A percentile compares a stretch with the other conserved stretches of the same genome.
Conservation (phyloP, 2,329 filamentous ascomycete genomes). For the Elsinoe ampelina region DNA sequence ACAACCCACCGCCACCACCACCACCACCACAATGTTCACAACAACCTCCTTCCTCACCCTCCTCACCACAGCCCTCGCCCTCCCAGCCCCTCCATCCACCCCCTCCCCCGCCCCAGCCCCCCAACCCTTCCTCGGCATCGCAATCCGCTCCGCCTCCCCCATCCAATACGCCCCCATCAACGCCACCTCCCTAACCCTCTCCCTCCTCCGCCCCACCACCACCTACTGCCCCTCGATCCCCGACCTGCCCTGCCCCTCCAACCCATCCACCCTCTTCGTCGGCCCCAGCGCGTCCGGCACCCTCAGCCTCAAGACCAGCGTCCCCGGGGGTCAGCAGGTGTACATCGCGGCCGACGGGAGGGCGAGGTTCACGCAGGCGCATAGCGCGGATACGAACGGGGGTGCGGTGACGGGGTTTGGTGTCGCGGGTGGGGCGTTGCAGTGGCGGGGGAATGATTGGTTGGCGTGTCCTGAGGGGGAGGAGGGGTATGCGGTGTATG, state of each 20-base stretch:
- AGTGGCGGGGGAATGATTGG: conserved; percentile 15
- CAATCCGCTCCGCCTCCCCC: conserved; percentile 18
- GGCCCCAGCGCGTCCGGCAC: conserved; percentile 16
- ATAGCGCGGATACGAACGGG: conserved; percentile 9
- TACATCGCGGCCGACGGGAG: conserved; percentile 14
- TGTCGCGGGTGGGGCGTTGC: conserved; percentile 12
- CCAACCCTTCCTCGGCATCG: conserved; percentile 18
- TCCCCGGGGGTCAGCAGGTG: conserved; percentile 17
- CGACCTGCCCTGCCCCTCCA: conserved; percentile 11
- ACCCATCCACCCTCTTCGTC: conserved; percentile 15
- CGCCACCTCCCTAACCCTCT: conserved; percentile 13
- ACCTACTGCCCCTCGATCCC: conserved; percentile 12
- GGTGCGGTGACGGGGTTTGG: conserved; percentile 13
- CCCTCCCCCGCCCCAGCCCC: conserved; percentile 10
- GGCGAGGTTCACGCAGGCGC: conserved; percentile 13
- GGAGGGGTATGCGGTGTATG: conserved; percentile 11
- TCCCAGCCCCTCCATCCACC: conserved; percentile 13
- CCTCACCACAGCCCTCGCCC: conserved; percentile 3
- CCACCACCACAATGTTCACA: not conserved
- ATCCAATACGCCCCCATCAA: conserved; percentile 19
- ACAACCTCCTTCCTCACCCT: conserved; percentile 1
- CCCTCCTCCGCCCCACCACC: conserved; percentile 7
- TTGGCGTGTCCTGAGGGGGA: conserved; percentile 13
- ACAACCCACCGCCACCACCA: not conserved
- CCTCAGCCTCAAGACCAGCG: conserved; percentile 9